Evolutionary conservation across 2,329 filamentous ascomycete species (phyloP).

Genomic region (Reticulascus tulasneorum): DNA sequence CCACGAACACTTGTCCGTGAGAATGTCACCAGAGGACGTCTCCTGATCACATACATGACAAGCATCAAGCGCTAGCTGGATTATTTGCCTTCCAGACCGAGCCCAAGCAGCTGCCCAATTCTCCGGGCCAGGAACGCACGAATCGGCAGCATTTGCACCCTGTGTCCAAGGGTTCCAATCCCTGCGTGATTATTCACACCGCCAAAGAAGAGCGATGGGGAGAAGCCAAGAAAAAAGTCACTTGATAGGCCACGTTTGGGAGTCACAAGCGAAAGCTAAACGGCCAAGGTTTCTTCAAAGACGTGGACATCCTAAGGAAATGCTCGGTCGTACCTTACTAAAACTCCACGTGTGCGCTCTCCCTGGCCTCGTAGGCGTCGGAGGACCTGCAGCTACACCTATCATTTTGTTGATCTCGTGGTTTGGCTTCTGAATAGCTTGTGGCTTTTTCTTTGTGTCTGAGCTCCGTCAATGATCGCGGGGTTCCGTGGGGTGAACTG

Average conservation of each 20-base stretch:
- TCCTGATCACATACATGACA: too few species aligned
- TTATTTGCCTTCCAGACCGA: too few species aligned
- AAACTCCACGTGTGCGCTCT: conserved; percentile 37
- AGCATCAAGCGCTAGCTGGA: too few species aligned
- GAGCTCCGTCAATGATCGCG: too few species aligned
- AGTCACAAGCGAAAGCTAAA: conserved; percentile 1
- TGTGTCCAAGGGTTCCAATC: not conserved
- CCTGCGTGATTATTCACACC: conserved; percentile 13
- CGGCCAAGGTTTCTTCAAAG: not conserved
- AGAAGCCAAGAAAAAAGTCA: not conserved
- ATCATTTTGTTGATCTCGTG: conserved; percentile 23
- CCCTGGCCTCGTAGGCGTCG: conserved; percentile 24
- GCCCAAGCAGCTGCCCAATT: too few species aligned
- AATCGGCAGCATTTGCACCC: conserved; percentile 12
- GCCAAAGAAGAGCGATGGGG: not conserved
- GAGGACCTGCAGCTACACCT: conserved; percentile 31
- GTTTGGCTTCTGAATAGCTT: too few species aligned
- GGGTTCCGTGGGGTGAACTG: too few species aligned
- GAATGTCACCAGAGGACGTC: too few species aligned
- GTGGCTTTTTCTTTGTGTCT: too few species aligned
- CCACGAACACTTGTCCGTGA: too few species aligned
- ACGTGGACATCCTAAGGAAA: not conserved
- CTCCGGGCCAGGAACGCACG: conserved; percentile 8
- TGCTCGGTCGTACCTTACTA: conserved; percentile 28
- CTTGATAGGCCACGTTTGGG: conserved; percentile 5